These are phyloP conservation scores for Erythrobasidium hasegawianum DNA, from an alignment of 1,284 basidiomycete species.

Conservation along the genomic window DNA sequence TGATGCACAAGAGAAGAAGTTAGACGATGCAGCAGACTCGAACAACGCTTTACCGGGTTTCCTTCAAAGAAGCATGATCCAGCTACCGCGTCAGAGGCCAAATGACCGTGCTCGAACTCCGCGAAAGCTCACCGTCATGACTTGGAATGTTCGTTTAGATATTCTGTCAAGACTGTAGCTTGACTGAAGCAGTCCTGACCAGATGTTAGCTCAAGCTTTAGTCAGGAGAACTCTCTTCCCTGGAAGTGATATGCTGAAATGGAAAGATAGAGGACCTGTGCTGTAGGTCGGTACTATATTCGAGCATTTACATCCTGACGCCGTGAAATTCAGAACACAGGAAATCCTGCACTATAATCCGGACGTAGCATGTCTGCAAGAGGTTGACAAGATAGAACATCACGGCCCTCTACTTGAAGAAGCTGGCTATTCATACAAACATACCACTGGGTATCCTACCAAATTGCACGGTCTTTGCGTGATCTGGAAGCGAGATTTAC, in stretches of 20 bases:
- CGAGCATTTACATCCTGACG: no score
- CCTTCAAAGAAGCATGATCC: constrained; percentile 7
- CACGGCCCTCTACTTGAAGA: constrained; percentile 35
- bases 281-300: no score
- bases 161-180: neutral
- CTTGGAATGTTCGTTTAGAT: constrained; percentile 41
- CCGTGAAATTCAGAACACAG: no score
- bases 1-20: constrained; percentile 1
- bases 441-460: constrained; percentile 40
- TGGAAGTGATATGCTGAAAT: constrained; percentile 50
- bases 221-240: constrained; percentile 52
- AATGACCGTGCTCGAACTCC: neutral
- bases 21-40: neutral
- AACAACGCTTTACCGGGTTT: constrained; percentile 2
- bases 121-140: constrained; percentile 37
- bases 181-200: constrained; percentile 20
- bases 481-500: constrained; percentile 36
- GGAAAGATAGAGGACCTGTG: constrained; percentile 46
- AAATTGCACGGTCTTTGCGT: constrained; percentile 43
- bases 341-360: constrained; percentile 46
- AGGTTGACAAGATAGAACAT: constrained; percentile 50
- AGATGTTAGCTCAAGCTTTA: constrained; percentile 50
- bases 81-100: neutral
- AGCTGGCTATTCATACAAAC: constrained; percentile 36
- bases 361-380: constrained; percentile 51